Evolutionary conservation across 768 basidiomycete genomes (phyloP).

Genomic region (Arthromyces matolae): DNA sequence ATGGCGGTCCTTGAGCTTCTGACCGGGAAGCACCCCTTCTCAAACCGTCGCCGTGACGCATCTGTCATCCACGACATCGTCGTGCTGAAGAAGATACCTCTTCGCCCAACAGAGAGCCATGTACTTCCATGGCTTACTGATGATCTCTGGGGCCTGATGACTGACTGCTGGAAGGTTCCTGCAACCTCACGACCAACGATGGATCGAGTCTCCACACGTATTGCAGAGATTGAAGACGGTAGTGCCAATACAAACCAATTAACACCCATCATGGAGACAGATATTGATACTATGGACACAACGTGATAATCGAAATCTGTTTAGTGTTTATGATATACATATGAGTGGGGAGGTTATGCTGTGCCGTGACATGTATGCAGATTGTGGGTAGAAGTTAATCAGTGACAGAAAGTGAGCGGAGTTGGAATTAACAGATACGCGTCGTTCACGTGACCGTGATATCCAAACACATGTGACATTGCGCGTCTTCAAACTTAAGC

Average conservation of each 20-base stretch:
- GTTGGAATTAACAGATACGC: background rate
- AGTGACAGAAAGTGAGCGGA: no score
- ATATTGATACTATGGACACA: constrained; percentile 14
- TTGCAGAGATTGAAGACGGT: constrained; percentile 19
- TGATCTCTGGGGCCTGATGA: constrained; percentile 44
- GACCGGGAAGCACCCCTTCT: constrained; percentile 50
- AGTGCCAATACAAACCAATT: background rate
- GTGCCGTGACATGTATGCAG: no score
- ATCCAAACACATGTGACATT: no score
- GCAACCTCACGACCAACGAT: constrained; percentile 38
- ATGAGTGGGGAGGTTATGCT: no score
- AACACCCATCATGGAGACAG: constrained; percentile 5
- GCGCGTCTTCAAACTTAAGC: background rate
- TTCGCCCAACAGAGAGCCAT: constrained; percentile 35
- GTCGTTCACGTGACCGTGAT: constrained; percentile 5
- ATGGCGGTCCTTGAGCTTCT: constrained; percentile 60
- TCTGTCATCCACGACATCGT: constrained; percentile 46
- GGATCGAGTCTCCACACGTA: constrained; percentile 28
- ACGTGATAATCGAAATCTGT: no score
- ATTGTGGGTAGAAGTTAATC: no score
- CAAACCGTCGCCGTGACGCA: constrained; percentile 46
- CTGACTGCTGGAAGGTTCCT: constrained; percentile 42
- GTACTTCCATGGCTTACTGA: constrained; percentile 40
- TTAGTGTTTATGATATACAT: no score
- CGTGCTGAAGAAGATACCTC: constrained; percentile 34